Conservation (phyloP, 2,329 filamentous ascomycete species). For the Fusarium setosum region DNA sequence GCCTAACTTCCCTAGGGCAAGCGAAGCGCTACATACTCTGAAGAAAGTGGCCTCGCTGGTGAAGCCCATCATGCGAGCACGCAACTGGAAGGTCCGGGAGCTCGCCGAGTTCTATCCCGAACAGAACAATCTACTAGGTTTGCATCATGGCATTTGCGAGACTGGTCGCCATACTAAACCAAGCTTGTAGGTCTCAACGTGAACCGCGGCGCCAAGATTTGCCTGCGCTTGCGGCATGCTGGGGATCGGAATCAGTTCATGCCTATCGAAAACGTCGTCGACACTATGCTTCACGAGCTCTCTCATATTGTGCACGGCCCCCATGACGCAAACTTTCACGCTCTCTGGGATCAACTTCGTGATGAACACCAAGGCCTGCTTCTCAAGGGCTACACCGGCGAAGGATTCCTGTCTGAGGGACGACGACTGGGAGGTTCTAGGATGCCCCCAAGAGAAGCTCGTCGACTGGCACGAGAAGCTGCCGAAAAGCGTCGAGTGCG, state of each 20-base stretch:
- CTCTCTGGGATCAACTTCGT: constrained; percentile 88
- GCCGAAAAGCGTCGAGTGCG: constrained; percentile 76
- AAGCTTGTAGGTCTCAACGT: constrained; percentile 75
- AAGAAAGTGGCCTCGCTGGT: constrained; percentile 88
- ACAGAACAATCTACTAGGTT: constrained; percentile 78
- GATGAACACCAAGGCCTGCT: constrained; percentile 84
- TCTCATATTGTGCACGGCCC: constrained; percentile 88
- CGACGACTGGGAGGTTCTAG: constrained; percentile 74
- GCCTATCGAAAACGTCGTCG: constrained; percentile 81
- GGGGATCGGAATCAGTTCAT: constrained; percentile 82
- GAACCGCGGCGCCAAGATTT: constrained; percentile 81
- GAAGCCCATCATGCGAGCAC: constrained; percentile 93
- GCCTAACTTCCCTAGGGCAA: constrained; percentile 56
- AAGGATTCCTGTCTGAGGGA: constrained; percentile 85
- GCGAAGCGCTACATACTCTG: constrained; percentile 69
- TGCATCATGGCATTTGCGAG: constrained; percentile 7
- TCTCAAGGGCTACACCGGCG: constrained; percentile 88
- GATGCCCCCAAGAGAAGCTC: constrained; percentile 79
- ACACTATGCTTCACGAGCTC: constrained; percentile 95
- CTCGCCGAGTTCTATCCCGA: constrained; percentile 88
- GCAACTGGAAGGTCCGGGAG: constrained; percentile 81
- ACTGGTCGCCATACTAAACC: neutral
- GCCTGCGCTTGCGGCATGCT: constrained; percentile 82
- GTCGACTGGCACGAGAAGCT: constrained; percentile 77
- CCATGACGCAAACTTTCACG: constrained; percentile 85